A percentile compares a stretch with the other conserved stretches of the same genome.
phyloP scores from a whole-genome alignment of 768 basidiomycete genomes.

The Xanthoconium stramineum region DNA sequence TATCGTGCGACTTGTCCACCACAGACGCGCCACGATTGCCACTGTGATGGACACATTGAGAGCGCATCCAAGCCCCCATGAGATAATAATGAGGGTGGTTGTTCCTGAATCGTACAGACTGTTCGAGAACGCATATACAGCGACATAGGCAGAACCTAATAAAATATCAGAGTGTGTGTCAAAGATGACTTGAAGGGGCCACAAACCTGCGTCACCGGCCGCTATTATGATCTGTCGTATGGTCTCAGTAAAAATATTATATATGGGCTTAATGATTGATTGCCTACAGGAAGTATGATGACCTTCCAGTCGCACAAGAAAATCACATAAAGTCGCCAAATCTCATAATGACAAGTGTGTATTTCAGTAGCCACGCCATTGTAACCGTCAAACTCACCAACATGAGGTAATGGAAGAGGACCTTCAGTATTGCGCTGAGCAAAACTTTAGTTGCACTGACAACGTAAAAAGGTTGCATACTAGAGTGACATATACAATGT shows the following conservation, averaged over 20 bases:
- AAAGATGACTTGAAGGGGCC: neutral
- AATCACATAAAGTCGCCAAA: constrained; percentile 4
- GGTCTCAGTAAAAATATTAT: neutral
- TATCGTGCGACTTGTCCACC: neutral
- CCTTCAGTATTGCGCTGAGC: neutral
- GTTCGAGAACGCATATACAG: neutral
- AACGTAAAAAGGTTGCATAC: neutral
- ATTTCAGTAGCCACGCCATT: neutral
- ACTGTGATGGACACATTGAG: neutral
- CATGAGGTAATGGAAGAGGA: neutral
- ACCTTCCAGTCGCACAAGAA: neutral
- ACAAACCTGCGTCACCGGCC: neutral
- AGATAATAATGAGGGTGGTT: neutral
- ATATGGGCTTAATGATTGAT: neutral
- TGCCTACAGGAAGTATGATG: neutral
- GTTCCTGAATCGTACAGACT: neutral
- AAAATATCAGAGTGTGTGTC: neutral
- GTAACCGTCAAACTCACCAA: neutral
- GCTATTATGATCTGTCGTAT: neutral
- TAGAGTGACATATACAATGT: neutral
- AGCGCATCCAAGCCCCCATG: neutral
- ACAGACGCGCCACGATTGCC: neutral
- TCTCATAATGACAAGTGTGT: neutral
- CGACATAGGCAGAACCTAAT: neutral
- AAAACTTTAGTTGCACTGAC: no score